Conservation (phyloP, 371 early-diverging fungal genomes). For the Actinomortierella ambigua region DNA sequence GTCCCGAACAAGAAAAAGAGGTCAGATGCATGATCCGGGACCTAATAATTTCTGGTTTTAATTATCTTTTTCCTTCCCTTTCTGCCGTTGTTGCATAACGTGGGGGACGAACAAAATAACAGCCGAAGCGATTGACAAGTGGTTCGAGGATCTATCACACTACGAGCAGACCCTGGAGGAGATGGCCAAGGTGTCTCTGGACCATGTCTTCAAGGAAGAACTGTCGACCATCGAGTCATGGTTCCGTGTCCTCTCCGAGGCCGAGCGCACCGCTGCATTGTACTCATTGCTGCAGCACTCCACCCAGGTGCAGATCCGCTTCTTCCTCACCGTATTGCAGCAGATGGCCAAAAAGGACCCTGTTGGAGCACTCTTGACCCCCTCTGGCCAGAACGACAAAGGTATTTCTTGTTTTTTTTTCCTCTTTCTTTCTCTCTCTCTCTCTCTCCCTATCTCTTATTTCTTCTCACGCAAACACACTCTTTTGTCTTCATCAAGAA, state of each 20-base stretch:
- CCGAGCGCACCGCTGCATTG: constrained; percentile 91
- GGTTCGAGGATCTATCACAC: constrained; percentile 90
- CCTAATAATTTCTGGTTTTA: background rate
- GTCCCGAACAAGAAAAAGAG: background rate
- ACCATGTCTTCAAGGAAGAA: constrained; percentile 93
- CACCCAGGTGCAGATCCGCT: constrained; percentile 88
- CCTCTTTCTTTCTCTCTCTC: constrained; percentile 2
- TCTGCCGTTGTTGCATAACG: background rate
- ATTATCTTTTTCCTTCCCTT: background rate
- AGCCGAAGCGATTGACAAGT: constrained; percentile 84
- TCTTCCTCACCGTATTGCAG: constrained; percentile 89
- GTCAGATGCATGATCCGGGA: too few species aligned
- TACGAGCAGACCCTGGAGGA: constrained; percentile 91
- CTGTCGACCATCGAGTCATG: constrained; percentile 93
- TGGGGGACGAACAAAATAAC: background rate
- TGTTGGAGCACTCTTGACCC: constrained; percentile 57
- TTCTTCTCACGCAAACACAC: too few species aligned
- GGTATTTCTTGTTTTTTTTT: constrained; percentile 43
- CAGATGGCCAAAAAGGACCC: constrained; percentile 87
- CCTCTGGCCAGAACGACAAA: constrained; percentile 63
- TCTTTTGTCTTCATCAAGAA: too few species aligned
- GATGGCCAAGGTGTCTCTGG: constrained; percentile 91
- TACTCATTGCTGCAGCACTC: constrained; percentile 90
- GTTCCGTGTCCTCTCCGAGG: constrained; percentile 88
- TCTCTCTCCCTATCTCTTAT: too few species aligned